Evolutionary conservation across 2,329 filamentous ascomycete species (phyloP), one percentile per base, ranked within the genome.

Genomic region (Whalleya microplaca): DNA sequence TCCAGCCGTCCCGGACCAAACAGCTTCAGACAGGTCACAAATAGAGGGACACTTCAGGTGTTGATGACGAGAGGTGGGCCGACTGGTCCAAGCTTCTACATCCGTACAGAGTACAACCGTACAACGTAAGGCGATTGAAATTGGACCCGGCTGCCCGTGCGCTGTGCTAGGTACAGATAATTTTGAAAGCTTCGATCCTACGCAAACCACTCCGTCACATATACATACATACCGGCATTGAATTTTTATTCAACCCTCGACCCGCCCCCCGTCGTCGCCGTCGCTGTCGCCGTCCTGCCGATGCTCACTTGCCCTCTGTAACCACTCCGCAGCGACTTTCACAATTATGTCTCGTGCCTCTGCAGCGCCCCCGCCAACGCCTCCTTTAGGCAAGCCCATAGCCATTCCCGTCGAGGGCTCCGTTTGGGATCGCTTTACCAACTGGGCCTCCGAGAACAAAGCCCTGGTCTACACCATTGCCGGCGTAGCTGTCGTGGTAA

Each of bases 381-480:
- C 81, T 67, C 75, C 76, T 53, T 72, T 74, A 61, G 73, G 72
- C 58, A 73, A 75, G 58, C 73, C 72, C 37, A 65, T 76, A 58
- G 74, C 77, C 55, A 71, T 85, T 51, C 77, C 79, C 42, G 73
- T 85, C 66, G 76, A 83, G 64, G 83, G 88, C 57, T 63, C 90
- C 45, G 78, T 95, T 53, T 96, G 92, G 92, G 91, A 96, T 75
- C 89, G 93, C 69, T 80, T 97, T 76, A 89, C 92, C 64, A 88
- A 81, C 71, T 99, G 95, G 94, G 92, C 90, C 14, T 91, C 92
- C 2, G 94, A 98, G 74, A 93, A 99, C 79, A 98, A 97, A 80
- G 90, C 91, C 46, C 84, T 94, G 52, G 93, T 96, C 62, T 99
- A 97, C 77, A 97, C 95, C 65, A 91, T 98, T 76, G 95, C 94